phyloP scores from a whole-genome alignment of 768 basidiomycete species.

The Podaxis mareebaensis region DNA sequence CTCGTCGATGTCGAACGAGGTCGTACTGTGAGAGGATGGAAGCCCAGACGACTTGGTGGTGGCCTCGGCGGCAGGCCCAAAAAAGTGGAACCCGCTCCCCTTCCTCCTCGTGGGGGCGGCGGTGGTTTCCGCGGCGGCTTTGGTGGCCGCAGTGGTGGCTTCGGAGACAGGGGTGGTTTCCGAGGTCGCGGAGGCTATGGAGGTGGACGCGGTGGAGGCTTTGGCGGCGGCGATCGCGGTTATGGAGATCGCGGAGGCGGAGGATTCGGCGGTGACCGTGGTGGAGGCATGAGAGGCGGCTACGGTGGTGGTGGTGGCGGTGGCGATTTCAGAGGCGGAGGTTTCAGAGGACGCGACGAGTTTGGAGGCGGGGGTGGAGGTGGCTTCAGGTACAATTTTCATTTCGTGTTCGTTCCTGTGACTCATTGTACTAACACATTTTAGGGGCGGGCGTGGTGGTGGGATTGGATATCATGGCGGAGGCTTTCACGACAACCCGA shows the following conservation, averaged over 20 bases:
- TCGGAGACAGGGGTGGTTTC: slow-evolving; percentile 48
- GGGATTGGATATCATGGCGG: slow-evolving; percentile 73
- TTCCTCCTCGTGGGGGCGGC: slow-evolving; percentile 33
- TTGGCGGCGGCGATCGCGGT: slow-evolving; percentile 39
- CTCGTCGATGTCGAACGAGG: slow-evolving; percentile 98
- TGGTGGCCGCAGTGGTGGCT: slow-evolving; percentile 44
- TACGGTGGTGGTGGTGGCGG: slow-evolving; percentile 42
- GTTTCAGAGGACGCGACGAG: slow-evolving; percentile 43
- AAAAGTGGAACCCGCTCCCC: slow-evolving; percentile 51
- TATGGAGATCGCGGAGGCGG: slow-evolving; percentile 45
- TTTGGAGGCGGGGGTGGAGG: slow-evolving; percentile 44
- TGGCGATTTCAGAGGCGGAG: slow-evolving; percentile 29
- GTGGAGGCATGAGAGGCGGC: slow-evolving; percentile 46
- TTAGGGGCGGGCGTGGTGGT: slow-evolving; percentile 64
- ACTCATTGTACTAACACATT: slow-evolving; percentile 18
- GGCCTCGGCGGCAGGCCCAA: slow-evolving; percentile 99
- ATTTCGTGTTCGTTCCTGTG: background rate
- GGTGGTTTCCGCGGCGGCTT: slow-evolving; percentile 35
- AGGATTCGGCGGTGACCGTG: slow-evolving; percentile 36
- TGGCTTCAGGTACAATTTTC: slow-evolving; percentile 49
- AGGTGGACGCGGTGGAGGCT: slow-evolving; percentile 38
- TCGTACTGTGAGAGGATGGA: slow-evolving; percentile 97
- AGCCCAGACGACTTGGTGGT: slow-evolving; percentile 94
- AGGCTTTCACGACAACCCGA: slow-evolving; percentile 53
- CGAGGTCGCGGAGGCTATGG: slow-evolving; percentile 43